These are phyloP conservation scores for Calycina herbarum DNA, from an alignment of 2,329 filamentous ascomycete species.

Conservation along the genomic window DNA sequence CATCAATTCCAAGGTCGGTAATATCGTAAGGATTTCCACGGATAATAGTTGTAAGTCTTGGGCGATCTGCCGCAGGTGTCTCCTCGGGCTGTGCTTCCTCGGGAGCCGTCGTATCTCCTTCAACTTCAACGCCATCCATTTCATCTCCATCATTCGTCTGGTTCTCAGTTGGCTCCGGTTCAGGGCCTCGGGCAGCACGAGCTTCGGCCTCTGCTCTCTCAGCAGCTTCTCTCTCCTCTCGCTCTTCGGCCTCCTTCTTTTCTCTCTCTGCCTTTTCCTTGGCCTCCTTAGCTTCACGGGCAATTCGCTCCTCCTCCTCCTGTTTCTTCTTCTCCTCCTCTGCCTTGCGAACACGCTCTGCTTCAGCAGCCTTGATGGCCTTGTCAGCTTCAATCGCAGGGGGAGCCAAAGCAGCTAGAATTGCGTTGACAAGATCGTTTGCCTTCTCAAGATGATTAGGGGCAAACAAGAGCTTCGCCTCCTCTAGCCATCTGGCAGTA, in stretches of 20 bases:
- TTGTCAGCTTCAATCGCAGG: slow-evolving; percentile 81
- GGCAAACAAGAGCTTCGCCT: slow-evolving; percentile 84
- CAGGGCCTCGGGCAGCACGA: slow-evolving; percentile 49
- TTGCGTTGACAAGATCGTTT: slow-evolving; percentile 63
- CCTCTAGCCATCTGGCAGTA: slow-evolving; percentile 79
- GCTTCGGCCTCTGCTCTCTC: slow-evolving; percentile 55
- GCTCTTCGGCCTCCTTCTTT: slow-evolving; percentile 70
- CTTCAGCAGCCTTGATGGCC: slow-evolving; percentile 60
- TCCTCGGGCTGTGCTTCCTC: slow-evolving; percentile 40
- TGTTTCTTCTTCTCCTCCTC: slow-evolving; percentile 62
- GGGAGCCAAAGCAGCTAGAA: slow-evolving; percentile 75
- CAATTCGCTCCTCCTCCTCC: slow-evolving; percentile 64
- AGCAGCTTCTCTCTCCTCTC: slow-evolving; percentile 63
- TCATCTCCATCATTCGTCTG: slow-evolving; percentile 29
- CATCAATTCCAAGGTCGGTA: slow-evolving; percentile 89
- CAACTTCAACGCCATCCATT: slow-evolving; percentile 77
- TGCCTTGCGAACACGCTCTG: slow-evolving; percentile 54
- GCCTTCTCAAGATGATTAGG: slow-evolving; percentile 66
- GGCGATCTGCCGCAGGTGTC: slow-evolving; percentile 49
- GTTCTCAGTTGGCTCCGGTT: slow-evolving; percentile 42
- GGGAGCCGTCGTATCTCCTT: slow-evolving; percentile 37
- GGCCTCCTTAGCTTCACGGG: slow-evolving; percentile 68
- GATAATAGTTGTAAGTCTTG: slow-evolving; percentile 78
- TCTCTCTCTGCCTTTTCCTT: slow-evolving; percentile 66
- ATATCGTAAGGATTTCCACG: slow-evolving; percentile 88